Base-by-base conservation (phyloP, 768 basidiomycete species). In the Mrakia gelida region DNA sequence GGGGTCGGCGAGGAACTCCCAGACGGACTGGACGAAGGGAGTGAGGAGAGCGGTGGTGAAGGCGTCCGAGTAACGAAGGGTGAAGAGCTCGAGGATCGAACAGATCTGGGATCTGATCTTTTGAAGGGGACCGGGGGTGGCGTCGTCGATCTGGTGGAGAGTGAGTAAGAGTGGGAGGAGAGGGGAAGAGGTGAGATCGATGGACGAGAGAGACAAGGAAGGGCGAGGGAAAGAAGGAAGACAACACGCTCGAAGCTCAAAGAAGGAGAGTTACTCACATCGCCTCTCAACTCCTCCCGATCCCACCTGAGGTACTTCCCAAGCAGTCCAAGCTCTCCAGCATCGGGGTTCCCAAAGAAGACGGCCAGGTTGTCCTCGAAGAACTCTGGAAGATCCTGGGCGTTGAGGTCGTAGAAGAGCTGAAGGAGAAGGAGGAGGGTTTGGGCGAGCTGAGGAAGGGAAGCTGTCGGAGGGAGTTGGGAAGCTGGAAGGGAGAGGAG, bases 321-420 rank as follows among this genome's bases (percentile, higher is more conserved):
- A 83, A 98, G 92, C 86, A 90, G 90, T 16, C 85, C 86, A 21
- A 82, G 81, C 18, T 81, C 80, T 1, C 92, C 92, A 3, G 84
- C 85, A 0, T 85, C 85, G 2, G 76, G 77, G 34, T 80, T 80
- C 5, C 87, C 90, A 84, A 98, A 97, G 84, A 96, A 97, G 79
- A 91, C 89, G 28, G 88, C 86, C 78, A 95, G 90, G 38, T 90
- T 86, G 82, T 98, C 97, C 83, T 99, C 97, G 81, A 99, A 91
- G 80, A 90, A 91, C 21, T 94, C 94, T 6, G 95, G 97, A 26
- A 98, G 87, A 85, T 99, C 97, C 80, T 98, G 96, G 81, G 92
- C 92, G 2, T 92, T 94, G 80, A 99, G 89, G 84, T 98, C 97
- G 82, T 95, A 92, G 86, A 91, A 98, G 34, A 98, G 89, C 52